phyloP scores from a whole-genome alignment of 495 filamentous ascomycete species.

The Bacidia rubella region DNA sequence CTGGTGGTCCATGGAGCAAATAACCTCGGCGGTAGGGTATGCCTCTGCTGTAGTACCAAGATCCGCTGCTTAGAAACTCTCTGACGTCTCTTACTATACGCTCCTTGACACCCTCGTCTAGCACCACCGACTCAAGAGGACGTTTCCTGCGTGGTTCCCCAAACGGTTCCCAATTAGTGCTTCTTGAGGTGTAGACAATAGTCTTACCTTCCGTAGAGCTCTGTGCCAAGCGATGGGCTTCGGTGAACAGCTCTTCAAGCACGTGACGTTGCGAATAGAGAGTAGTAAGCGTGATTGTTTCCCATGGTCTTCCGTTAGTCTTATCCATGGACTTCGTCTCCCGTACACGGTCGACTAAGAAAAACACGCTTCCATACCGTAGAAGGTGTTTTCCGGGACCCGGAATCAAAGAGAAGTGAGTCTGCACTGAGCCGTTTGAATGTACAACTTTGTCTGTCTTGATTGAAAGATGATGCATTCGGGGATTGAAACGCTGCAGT shows the following conservation, averaged over 20 bases:
- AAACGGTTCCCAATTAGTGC: conserved; percentile 71
- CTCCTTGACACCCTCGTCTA: conserved; percentile 78
- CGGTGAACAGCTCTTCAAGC: conserved; percentile 71
- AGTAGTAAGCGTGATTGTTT: conserved; percentile 85
- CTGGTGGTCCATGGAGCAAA: conserved; percentile 84
- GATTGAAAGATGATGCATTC: conserved; percentile 54
- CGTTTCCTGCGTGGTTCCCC: conserved; percentile 79
- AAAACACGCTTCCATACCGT: conserved; percentile 71
- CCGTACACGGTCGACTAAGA: conserved; percentile 73
- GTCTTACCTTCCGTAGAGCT: conserved; percentile 85
- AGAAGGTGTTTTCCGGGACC: conserved; percentile 80
- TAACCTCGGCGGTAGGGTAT: conserved; percentile 93
- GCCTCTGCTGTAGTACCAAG: conserved; percentile 89
- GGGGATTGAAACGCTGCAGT: conserved; percentile 45
- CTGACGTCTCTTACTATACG: conserved; percentile 70
- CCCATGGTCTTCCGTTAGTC: conserved; percentile 77
- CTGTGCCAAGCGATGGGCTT: conserved; percentile 67
- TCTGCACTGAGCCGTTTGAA: conserved; percentile 51
- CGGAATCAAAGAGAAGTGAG: conserved; percentile 77
- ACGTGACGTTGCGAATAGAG: conserved; percentile 76
- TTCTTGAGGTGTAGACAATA: conserved; percentile 71
- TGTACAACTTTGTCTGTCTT: conserved; percentile 48
- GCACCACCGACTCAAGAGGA: conserved; percentile 73
- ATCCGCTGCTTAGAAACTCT: conserved; percentile 62
- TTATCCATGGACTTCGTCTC: conserved; percentile 56